phyloP scores from a whole-genome alignment of 148 eudicot species.

The Cornus controversa region DNA sequence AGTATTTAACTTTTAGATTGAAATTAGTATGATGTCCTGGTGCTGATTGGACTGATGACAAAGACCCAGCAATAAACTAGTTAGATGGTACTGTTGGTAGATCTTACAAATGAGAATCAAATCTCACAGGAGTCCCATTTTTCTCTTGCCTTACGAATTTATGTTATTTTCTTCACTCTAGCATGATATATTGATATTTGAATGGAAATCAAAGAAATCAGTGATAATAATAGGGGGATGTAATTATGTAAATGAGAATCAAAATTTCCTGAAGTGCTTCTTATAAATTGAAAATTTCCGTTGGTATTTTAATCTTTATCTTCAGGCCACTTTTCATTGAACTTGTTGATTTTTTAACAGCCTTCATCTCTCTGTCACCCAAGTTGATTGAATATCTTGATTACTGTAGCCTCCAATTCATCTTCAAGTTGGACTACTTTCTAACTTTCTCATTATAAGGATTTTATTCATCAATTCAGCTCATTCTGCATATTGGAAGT shows the following conservation, averaged over 20 bases:
- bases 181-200: no score
- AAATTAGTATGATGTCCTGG: neutral
- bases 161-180: neutral
- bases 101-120: neutral
- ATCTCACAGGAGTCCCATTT: neutral
- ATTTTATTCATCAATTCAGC: neutral
- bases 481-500: neutral
- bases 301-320: neutral
- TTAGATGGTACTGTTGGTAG: neutral
- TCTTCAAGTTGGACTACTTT: no score
- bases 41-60: neutral
- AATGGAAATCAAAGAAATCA: neutral
- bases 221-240: neutral
- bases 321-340: neutral
- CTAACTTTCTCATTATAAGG: neutral
- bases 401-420: no score
- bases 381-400: no score
- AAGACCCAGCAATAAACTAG: neutral
- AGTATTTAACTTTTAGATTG: neutral
- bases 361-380: no score
- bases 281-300: no score
- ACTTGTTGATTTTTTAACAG: neutral
- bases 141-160: neutral
- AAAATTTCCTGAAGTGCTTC: no score
- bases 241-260: no score